Conservation (phyloP, 108 stramenopile species). For the Pseudonitzschia pungens region DNA sequence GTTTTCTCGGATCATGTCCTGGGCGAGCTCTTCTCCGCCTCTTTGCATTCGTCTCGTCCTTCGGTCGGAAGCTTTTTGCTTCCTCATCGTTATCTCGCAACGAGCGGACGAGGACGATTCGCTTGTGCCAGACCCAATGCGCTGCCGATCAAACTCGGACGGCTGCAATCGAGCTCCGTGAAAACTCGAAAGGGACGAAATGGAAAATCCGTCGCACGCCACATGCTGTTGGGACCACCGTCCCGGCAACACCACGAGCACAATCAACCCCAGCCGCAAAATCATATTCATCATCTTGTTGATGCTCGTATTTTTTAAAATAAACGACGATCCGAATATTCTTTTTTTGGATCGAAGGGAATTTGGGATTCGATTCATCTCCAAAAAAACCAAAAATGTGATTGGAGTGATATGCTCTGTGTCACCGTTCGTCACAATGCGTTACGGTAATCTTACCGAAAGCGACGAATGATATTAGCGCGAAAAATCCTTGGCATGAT, state of each 20-base stretch:
- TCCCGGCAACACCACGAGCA: too few species aligned
- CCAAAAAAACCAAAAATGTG: not conserved
- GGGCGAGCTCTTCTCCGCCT: slow-evolving; percentile 33
- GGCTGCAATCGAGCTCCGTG: slow-evolving; percentile 21
- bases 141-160: not conserved
- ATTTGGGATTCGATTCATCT: not conserved
- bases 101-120: not conserved
- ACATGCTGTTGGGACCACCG: not conserved
- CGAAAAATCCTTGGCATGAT: not conserved
- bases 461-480: not conserved
- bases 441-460: not conserved
- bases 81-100: slow-evolving; percentile 56
- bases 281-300: too few species aligned
- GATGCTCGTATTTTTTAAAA: too few species aligned
- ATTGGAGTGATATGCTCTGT: not conserved
- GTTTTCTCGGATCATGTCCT: slow-evolving; percentile 23
- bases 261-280: too few species aligned
- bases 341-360: not conserved
- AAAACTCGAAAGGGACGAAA: slow-evolving; percentile 34
- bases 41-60: slow-evolving; percentile 71
- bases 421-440: not conserved
- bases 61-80: slow-evolving; percentile 85
- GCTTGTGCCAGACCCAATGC: not conserved
- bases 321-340: too few species aligned
- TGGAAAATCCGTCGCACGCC: slow-evolving; percentile 12